phyloP scores from a whole-genome alignment of 495 filamentous ascomycete species.

The Neurospora intermedia region DNA sequence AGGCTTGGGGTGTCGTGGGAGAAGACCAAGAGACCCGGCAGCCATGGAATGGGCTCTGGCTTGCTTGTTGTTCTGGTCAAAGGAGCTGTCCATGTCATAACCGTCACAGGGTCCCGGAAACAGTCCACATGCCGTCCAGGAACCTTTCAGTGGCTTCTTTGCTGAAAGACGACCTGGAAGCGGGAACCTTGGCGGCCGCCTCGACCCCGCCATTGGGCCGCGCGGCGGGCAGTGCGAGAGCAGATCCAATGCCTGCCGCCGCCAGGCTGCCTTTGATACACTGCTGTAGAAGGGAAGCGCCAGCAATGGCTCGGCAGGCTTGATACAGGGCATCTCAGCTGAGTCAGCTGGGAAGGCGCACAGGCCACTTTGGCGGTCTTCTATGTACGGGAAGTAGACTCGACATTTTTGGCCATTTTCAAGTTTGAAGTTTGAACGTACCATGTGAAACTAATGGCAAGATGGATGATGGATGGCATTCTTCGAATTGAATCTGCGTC shows the following conservation, averaged over 20 bases:
- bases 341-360: neutral
- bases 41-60: neutral
- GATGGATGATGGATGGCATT: neutral
- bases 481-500: neutral
- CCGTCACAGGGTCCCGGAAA: neutral
- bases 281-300: neutral
- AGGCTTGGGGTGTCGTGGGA: neutral
- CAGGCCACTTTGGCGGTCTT: neutral
- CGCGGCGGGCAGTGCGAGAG: neutral
- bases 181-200: neutral
- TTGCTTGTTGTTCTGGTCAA: neutral
- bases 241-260: neutral
- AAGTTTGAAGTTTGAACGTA: neutral
- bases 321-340: neutral
- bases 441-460: neutral
- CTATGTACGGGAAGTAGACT: neutral
- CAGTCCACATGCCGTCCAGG: neutral
- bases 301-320: neutral
- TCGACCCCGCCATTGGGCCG: neutral
- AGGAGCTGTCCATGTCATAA: neutral
- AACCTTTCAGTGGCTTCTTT: neutral
- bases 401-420: neutral
- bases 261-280: neutral
- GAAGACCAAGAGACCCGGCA: neutral
- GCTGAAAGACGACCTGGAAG: neutral